These are phyloP conservation scores for Pseudovirgaria hyperparasitica DNA, from an alignment of 2,329 filamentous ascomycete genomes.

Conservation along the genomic window DNA sequence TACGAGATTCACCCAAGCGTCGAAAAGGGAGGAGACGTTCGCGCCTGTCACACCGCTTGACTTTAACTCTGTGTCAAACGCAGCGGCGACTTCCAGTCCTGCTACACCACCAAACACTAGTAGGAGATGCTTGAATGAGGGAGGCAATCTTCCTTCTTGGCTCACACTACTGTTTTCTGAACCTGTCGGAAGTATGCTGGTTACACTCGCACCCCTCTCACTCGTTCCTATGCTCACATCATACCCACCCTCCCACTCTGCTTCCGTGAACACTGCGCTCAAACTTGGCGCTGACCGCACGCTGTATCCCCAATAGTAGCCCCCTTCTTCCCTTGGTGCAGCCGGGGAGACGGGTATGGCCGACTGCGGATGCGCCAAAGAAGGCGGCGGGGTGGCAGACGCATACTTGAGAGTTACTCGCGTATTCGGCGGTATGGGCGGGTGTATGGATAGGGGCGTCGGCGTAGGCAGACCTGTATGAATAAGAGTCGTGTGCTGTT, in stretches of 20 bases:
- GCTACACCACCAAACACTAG: slow-evolving; percentile 72
- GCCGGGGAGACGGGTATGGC: slow-evolving; percentile 48
- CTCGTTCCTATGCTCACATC: slow-evolving; percentile 75
- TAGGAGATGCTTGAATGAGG: slow-evolving; percentile 55
- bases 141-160: slow-evolving; percentile 13
- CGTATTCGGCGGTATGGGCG: slow-evolving; percentile 54
- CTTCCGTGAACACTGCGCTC: slow-evolving; percentile 65
- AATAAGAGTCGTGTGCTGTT: slow-evolving; percentile 26
- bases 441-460: slow-evolving; percentile 37
- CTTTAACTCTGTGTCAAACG: slow-evolving; percentile 45
- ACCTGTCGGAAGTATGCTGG: slow-evolving; percentile 15
- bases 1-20: slow-evolving; percentile 72
- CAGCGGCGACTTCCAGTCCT: slow-evolving; percentile 64
- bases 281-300: slow-evolving; percentile 55
- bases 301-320: slow-evolving; percentile 79
- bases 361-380: slow-evolving; percentile 16
- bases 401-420: slow-evolving; percentile 61
- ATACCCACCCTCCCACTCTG: slow-evolving; percentile 63
- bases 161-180: slow-evolving; percentile 1
- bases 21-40: slow-evolving; percentile 60
- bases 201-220: slow-evolving; percentile 50
- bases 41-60: slow-evolving; percentile 50
- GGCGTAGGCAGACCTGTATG: slow-evolving; percentile 36
- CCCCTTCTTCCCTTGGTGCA: slow-evolving; percentile 57
- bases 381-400: slow-evolving; percentile 23